phyloP scores from a whole-genome alignment of 352 stramenopile species.

The Globisporangium carolinianum region DNA sequence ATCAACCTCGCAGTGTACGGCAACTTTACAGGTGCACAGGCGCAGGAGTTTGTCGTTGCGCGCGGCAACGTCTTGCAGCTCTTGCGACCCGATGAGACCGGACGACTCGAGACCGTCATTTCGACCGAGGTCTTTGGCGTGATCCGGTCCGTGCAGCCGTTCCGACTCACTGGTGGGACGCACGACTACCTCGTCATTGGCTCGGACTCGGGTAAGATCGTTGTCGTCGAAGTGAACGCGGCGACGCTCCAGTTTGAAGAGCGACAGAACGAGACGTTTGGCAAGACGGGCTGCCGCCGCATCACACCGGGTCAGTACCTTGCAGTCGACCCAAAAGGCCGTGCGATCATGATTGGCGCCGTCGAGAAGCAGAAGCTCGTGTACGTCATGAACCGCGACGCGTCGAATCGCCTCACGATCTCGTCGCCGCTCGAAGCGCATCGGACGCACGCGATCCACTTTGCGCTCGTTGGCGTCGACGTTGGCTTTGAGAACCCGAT shows the following conservation, averaged over 20 bases:
- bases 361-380: conserved; percentile 99
- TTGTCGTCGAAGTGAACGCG: conserved; percentile 93
- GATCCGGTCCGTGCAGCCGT: conserved; percentile 88
- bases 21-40: conserved; percentile 88
- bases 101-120: conserved; percentile 72
- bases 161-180: conserved; percentile 79
- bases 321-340: conserved; percentile 94
- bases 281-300: conserved; percentile 94
- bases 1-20: conserved; percentile 85
- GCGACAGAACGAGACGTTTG: conserved; percentile 93
- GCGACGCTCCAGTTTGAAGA: conserved; percentile 65
- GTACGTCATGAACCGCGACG: conserved; percentile 98
- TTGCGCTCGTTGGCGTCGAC: conserved; percentile 93
- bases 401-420: conserved; percentile 92
- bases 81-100: conserved; percentile 71
- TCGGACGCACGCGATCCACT: conserved; percentile 93
- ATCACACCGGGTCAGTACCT: conserved; percentile 98
- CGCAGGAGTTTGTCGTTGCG: conserved; percentile 94
- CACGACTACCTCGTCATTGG: conserved; percentile 96
- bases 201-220: conserved; percentile 94
- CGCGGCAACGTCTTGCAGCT: conserved; percentile 93
- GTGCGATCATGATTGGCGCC: conserved; percentile 93
- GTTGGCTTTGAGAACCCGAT: conserved; percentile 99
- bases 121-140: conserved; percentile 87
- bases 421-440: conserved; percentile 98